phyloP scores from a whole-genome alignment of 768 basidiomycete genomes.

The Gyrodon lividus region DNA sequence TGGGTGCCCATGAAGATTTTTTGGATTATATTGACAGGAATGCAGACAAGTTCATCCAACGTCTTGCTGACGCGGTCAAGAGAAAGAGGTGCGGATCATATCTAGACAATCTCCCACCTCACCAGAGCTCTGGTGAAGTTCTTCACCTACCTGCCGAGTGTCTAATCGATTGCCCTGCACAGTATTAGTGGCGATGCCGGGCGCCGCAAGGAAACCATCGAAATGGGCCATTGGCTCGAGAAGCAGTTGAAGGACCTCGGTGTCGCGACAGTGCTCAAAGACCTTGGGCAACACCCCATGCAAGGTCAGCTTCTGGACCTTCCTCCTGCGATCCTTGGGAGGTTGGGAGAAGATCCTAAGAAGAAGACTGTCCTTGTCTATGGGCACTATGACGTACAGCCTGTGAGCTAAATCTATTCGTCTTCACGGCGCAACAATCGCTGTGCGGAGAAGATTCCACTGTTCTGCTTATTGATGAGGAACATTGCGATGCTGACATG shows the following conservation, averaged over 20 bases:
- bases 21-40: slow-evolving; percentile 63
- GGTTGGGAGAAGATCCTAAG: slow-evolving; percentile 74
- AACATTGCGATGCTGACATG: neutral
- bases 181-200: slow-evolving; percentile 72
- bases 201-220: slow-evolving; percentile 72
- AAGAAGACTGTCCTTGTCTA: slow-evolving; percentile 96
- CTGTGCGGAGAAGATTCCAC: neutral
- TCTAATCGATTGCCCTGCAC: slow-evolving; percentile 3
- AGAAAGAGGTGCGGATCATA: slow-evolving; percentile 63
- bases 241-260: slow-evolving; percentile 72
- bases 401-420: slow-evolving; percentile 44
- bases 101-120: neutral
- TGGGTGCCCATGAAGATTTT: slow-evolving; percentile 37
- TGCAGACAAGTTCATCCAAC: slow-evolving; percentile 69
- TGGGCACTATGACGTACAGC: slow-evolving; percentile 96
- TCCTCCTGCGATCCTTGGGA: slow-evolving; percentile 82
- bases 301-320: slow-evolving; percentile 72
- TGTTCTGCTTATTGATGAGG: neutral
- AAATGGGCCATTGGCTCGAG: slow-evolving; percentile 85
- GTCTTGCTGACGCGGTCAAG: slow-evolving; percentile 77
- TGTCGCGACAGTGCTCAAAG: slow-evolving; percentile 68
- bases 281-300: slow-evolving; percentile 74
- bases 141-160: neutral
- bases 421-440: no score
- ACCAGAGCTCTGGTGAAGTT: neutral